Evolutionary conservation across 306 rosid genomes (phyloP), one percentile per base, ranked within the genome.

Genomic region (Vicia faba): DNA sequence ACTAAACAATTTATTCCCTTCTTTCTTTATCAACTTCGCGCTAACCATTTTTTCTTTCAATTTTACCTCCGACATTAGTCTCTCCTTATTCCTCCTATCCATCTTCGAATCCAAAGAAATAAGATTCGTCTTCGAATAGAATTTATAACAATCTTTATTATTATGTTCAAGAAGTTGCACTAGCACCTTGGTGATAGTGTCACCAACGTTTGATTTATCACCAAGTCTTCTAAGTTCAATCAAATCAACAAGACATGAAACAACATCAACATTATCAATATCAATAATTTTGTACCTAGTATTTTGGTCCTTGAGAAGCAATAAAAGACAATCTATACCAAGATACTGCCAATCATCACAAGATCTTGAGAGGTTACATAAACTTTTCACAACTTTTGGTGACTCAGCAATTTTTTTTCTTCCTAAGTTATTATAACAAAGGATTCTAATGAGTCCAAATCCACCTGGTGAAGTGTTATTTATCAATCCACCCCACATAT

Each of bases 331-430:
- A 33, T 91, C 86, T 2, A 91, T 84, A 11, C 91, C 96, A 76
- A 86, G 80, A 26, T 91, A 86, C 36, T 91, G 97, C 96, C 97
- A 91, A 68, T 91, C 89, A 80, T 91, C 91, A 2, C 89, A 91
- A 66, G 97, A 91, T 72, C 93, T 81, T 5, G 96, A 81, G 15
- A 91, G 73, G 56, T 86, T 91, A 28, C 93, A 77, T 0, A 91
- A 78, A 46, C 43, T 12, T 4, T 66, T 71, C 31, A 91, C 12
- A 23, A 84, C 81, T 69, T 82, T 79, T 44, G 44, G 79, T 5
- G 64, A 79, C 40, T 79, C 78, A 44, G 82, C 69, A 73, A 91
- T 73, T 33, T 4, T 68, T 77, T 70, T 78, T 70, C 95, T 88
- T 62, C 95, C 92, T 5, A 71, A 2, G 70, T 81, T 84, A 41